Evolutionary conservation across 768 basidiomycete genomes (phyloP), one percentile per base, ranked within the genome.

Genomic region (Boletus sensibilis): DNA sequence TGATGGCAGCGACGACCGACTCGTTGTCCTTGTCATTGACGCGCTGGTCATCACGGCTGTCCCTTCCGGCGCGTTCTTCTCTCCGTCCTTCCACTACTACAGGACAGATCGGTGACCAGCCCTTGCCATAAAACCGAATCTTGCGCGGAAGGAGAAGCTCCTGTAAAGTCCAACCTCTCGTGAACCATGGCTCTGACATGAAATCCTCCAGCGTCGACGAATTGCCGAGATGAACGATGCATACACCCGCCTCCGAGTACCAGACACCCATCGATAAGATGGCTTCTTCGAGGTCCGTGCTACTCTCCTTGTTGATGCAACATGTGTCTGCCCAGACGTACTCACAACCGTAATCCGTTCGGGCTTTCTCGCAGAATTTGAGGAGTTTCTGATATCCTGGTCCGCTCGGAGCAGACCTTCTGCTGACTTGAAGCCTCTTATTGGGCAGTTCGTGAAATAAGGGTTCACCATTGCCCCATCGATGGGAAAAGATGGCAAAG

Each of bases 241-340:
- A 69, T 38, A 69, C 16, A 12, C 33, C 31, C 2, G 67, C 67
- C 52, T 66, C 57, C 14, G 58, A 53, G 44, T 66, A 69, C 68
- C 69, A 70, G 51, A 45, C 40, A 13, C 49, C 60, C 55, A 57
- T 64, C 11, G 67, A 71, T 16, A 64, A 39, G 56, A 66, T 59
- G 34, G 64, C 67, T 20, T 69, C 67, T 42, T 68, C 68, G 27
- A 73, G 54, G 11, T 72, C 72, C 1, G 67, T 18, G 35, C 62
- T 56, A 16, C 41, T 66, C 45, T 68, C 67, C 54, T 61, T 68
- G 55, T 68, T 67, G 45, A 68, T 68, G 46, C 67, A 68, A 47
- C 66, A 68, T 8, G 59, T 68, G 33, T 68, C 66, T 50, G 66
- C 39, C 68, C 66, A 73, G 49, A 58, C 70, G 39, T 68, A 62